These are phyloP conservation scores for Vinca minor DNA, from an alignment of 257 asterid species.

Conservation along the genomic window DNA sequence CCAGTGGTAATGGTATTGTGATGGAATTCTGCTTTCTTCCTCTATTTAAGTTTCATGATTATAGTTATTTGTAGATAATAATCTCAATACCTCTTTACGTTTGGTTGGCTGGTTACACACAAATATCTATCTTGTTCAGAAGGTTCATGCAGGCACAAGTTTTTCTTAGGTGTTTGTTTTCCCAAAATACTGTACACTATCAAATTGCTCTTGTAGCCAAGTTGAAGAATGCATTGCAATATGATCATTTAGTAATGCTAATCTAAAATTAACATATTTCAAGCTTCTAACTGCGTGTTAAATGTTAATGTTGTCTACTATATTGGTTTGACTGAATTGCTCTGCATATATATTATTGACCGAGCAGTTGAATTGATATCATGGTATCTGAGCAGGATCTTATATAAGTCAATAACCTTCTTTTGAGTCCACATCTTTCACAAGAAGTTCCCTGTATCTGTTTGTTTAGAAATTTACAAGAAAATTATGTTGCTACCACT, in stretches of 20 bases:
- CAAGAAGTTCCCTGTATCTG: background rate
- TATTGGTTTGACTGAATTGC: background rate
- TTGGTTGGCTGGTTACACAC: background rate
- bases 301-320: background rate
- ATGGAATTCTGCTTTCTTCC: background rate
- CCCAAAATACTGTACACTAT: background rate
- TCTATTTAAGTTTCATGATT: conserved; percentile 11
- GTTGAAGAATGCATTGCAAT: background rate
- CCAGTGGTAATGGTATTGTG: conserved; percentile 5
- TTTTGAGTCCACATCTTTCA: conserved; percentile 3
- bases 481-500: background rate
- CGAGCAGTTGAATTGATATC: background rate
- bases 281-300: background rate
- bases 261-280: background rate
- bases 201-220: background rate
- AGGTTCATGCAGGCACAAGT: background rate
- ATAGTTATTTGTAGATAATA: background rate
- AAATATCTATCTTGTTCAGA: background rate
- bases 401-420: background rate
- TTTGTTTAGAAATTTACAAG: background rate
- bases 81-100: background rate
- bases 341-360: background rate
- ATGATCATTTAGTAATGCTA: background rate
- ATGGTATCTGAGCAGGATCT: background rate
- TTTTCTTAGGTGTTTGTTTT: background rate